Percentiles rank a stretch among this genome's conserved stretches.
Conservation (phyloP, 176 grass and related monocot species). For the Juncus effusus region DNA sequence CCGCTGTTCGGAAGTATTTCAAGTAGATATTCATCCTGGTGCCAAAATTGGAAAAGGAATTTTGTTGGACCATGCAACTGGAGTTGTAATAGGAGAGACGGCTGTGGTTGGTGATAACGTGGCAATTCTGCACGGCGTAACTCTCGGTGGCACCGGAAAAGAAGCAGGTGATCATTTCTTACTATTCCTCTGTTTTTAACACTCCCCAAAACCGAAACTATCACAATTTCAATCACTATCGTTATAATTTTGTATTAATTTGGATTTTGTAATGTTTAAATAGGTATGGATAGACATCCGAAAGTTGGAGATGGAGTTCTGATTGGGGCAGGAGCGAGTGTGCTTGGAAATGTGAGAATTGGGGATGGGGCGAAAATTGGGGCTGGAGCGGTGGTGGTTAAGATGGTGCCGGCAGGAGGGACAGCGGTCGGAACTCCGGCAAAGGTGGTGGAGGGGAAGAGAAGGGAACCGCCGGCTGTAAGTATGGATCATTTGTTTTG, state of each 20-base stretch:
- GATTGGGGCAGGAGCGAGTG: constrained; percentile 72
- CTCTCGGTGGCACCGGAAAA: constrained; percentile 77
- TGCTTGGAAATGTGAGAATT: constrained; percentile 72
- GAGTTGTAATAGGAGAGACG: constrained; percentile 85
- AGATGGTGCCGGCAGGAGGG: constrained; percentile 41
- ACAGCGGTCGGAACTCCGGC: constrained; percentile 79
- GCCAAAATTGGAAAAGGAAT: constrained; percentile 77
- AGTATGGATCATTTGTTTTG: constrained; percentile 70
- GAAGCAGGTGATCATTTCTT: constrained; percentile 24
- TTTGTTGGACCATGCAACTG: constrained; percentile 88
- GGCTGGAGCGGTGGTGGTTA: constrained; percentile 67
- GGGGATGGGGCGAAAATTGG: constrained; percentile 70
- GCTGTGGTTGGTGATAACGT: constrained; percentile 67
- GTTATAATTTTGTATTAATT: too few species aligned
- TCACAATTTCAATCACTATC: too few species aligned
- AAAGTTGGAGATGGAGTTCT: constrained; percentile 81
- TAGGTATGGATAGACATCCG: constrained; percentile 53
- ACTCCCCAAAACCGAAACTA: too few species aligned
- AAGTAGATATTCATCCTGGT: constrained; percentile 92
- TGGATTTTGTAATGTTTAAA: too few species aligned
- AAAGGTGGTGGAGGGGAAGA: constrained; percentile 41
- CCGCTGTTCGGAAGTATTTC: constrained; percentile 84
- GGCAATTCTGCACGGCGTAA: constrained; percentile 75
- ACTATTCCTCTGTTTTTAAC: too few species aligned
- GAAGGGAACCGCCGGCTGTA: constrained; percentile 27